These are phyloP conservation scores for Hyphodiscus sp. DNA, from an alignment of 2,329 filamentous ascomycete species.

Conservation along the genomic window DNA sequence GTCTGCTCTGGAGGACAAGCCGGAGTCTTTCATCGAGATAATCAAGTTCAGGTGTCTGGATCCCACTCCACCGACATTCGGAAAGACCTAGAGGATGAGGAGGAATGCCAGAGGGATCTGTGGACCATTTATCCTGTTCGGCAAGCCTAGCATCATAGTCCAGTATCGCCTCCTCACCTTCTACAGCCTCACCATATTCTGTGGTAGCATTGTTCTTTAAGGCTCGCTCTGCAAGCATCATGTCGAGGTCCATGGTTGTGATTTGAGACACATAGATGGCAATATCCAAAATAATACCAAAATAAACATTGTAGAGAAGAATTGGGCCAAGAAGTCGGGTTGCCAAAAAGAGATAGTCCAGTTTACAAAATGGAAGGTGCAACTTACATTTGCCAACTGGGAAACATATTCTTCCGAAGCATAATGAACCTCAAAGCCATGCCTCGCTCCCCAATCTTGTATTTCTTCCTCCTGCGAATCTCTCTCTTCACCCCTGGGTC, in stretches of 20 bases:
- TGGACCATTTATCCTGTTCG: no score
- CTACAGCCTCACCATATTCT: background rate
- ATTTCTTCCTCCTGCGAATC: constrained; percentile 23
- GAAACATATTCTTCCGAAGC: constrained; percentile 65
- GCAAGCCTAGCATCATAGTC: no score
- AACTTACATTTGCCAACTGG: constrained; percentile 54
- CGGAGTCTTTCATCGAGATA: no score
- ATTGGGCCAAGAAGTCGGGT: background rate
- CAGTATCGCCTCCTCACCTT: background rate
- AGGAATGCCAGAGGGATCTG: no score
- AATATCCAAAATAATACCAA: background rate
- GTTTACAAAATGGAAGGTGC: constrained; percentile 19
- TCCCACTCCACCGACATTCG: no score
- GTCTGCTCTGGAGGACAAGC: no score
- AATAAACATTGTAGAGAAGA: background rate
- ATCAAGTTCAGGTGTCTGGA: background rate
- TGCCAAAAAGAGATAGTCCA: background rate
- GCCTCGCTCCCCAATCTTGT: constrained; percentile 40
- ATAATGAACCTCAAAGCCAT: constrained; percentile 70
- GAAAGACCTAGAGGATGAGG: no score
- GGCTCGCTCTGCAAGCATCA: no score
- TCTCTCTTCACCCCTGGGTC: constrained; percentile 34
- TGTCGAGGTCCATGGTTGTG: no score
- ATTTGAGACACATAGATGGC: background rate
- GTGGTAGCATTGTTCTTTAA: background rate